These are phyloP conservation scores for Pythium volutum DNA, from an alignment of 352 stramenopile species.

Conservation along the genomic window DNA sequence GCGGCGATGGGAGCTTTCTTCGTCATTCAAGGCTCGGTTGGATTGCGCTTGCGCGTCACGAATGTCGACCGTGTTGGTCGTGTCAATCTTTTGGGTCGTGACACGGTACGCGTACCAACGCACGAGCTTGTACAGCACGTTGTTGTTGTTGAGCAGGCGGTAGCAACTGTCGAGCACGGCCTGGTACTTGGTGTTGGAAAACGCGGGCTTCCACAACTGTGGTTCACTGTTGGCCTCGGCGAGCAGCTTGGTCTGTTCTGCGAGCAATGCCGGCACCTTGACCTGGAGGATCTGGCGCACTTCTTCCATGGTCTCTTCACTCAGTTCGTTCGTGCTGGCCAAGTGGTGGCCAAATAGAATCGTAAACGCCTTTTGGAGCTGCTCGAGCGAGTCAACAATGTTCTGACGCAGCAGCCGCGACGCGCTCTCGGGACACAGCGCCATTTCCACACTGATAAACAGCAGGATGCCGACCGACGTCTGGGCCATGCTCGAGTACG, in stretches of 20 bases:
- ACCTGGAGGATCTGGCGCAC: conserved; percentile 59
- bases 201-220: conserved; percentile 60
- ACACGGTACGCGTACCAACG: conserved; percentile 75
- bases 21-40: conserved; percentile 17
- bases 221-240: conserved; percentile 62
- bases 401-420: conserved; percentile 61
- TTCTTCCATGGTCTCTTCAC: conserved; percentile 48
- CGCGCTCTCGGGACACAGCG: conserved; percentile 67
- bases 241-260: conserved; percentile 58
- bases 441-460: conserved; percentile 71
- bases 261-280: conserved; percentile 51
- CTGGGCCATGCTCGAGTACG: conserved; percentile 75
- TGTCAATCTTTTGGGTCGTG: conserved; percentile 40
- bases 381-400: conserved; percentile 68
- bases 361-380: conserved; percentile 62
- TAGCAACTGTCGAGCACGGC: conserved; percentile 53
- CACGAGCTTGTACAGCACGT: conserved; percentile 75
- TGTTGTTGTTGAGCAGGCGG: conserved; percentile 80
- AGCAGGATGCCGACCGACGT: conserved; percentile 77
- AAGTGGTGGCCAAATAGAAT: conserved; percentile 73
- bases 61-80: conserved; percentile 47
- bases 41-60: conserved; percentile 30
- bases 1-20: conserved; percentile 30
- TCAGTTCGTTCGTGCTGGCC: conserved; percentile 45
- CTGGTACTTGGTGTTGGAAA: conserved; percentile 78